Conservation (phyloP, 2,329 filamentous ascomycete genomes). For the Ceratocystis harringtonii region DNA sequence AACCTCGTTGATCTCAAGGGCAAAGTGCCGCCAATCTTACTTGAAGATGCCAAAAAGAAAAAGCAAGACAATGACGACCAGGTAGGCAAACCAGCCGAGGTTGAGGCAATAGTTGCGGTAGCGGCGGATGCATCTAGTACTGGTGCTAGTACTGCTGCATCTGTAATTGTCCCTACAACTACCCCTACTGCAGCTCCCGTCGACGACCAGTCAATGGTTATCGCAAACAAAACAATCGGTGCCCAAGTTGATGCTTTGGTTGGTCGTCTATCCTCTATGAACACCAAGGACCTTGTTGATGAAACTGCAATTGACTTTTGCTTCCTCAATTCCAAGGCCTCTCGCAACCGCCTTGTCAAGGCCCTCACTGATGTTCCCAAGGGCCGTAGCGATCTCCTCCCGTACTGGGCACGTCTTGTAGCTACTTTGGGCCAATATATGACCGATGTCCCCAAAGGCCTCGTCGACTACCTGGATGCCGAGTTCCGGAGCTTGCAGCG, state of each 20-base stretch:
- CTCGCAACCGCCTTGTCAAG: constrained; percentile 84
- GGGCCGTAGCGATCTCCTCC: constrained; percentile 77
- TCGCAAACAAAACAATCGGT: constrained; percentile 93
- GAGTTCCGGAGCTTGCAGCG: constrained; percentile 94
- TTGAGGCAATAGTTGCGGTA: constrained; percentile 26
- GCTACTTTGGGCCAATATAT: constrained; percentile 89
- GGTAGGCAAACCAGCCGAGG: constrained; percentile 58
- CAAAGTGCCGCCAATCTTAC: constrained; percentile 81
- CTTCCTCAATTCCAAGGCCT: constrained; percentile 96
- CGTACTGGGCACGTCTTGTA: constrained; percentile 80
- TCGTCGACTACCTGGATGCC: constrained; percentile 85
- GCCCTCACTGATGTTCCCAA: constrained; percentile 89
- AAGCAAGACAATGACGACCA: constrained; percentile 70
- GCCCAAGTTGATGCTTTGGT: constrained; percentile 89
- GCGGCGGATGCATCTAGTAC: constrained; percentile 38
- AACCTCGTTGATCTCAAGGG: constrained; percentile 90
- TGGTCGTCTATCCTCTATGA: constrained; percentile 75
- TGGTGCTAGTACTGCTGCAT: constrained; percentile 25
- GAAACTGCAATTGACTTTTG: constrained; percentile 92
- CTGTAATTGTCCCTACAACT: constrained; percentile 26
- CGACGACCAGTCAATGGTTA: constrained; percentile 83
- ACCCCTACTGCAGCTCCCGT: constrained; percentile 31
- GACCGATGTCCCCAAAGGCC: constrained; percentile 79
- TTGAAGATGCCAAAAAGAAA: constrained; percentile 93
- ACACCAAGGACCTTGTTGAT: constrained; percentile 81